Base-by-base conservation (phyloP, 1,284 basidiomycete species). In the Sanghuangporus baumii region DNA sequence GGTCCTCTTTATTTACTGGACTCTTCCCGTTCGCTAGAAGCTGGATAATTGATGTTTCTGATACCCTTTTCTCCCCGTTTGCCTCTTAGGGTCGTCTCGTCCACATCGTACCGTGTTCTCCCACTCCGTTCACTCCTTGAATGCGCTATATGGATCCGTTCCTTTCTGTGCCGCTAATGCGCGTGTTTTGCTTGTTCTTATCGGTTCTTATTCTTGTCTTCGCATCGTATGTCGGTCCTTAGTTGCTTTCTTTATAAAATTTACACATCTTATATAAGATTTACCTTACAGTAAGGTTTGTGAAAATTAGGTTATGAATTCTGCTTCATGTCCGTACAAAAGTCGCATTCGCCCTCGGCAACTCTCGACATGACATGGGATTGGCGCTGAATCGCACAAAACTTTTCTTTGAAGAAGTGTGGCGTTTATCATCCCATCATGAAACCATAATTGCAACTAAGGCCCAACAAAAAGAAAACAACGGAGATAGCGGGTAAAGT, bases 141-240 rank as follows among this genome's bases (percentile, higher is more conserved):
- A 62, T 16, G 18, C 23, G 36, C 46, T 31, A 20, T 18, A 8
- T 43, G 6, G 9, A 9, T 26, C 59, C 59, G 31, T 48, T 8
- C 14, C 14, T 37, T 12, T 31, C 56, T 23, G 36, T 31, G 18
- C 26, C 37, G 23, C 18, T 55, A 23, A 9, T 23, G 26, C 20
- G 14, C 56, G 23, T 40, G 56, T 31, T 52, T 52, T 46, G 14
- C 31, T 36, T 59, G 18, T 54, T 41, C 18, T 34, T 50, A 4
- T 20, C n/a, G 47, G 16, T n/a, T 34, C 11, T 52, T 26, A 34
- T 36, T 11, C 47, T 38, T 63, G 61, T 63, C 20, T 46, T 61
- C 41, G 14, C 57, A 37, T 61, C 38, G 55, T 61, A 40, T 26
- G 62, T 63, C 57, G 52, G 58, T 59, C 57, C 52, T 59, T 59